A percentile compares a stretch with the other conserved stretches of the same genome.
phyloP scores from a whole-genome alignment of 2,329 filamentous ascomycete species.

The Coccinonectria pachysandricola region DNA sequence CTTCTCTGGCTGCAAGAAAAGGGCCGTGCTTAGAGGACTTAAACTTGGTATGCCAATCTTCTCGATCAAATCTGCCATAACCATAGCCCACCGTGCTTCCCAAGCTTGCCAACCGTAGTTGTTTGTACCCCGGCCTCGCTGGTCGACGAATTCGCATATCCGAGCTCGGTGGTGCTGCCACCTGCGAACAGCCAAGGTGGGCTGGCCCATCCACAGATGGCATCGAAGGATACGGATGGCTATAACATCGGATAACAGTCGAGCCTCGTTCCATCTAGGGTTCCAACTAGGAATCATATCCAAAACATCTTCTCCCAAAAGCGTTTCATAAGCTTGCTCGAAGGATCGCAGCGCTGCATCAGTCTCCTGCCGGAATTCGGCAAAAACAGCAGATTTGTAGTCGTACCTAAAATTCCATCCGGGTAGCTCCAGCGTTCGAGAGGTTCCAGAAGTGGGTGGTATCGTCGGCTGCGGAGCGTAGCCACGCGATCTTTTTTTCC shows the following conservation, averaged over 20 bases:
- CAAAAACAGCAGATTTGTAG: slow-evolving; percentile 82
- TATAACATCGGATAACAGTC: slow-evolving; percentile 73
- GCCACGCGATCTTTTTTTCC: slow-evolving; percentile 77
- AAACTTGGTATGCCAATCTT: slow-evolving; percentile 42
- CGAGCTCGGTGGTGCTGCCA: slow-evolving; percentile 72
- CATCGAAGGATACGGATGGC: slow-evolving; percentile 75
- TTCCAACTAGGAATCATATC: slow-evolving; percentile 87
- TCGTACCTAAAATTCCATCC: slow-evolving; percentile 95
- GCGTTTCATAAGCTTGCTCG: slow-evolving; percentile 72
- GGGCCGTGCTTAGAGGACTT: slow-evolving; percentile 28
- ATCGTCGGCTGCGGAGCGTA: slow-evolving; percentile 70
- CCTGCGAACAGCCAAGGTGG: slow-evolving; percentile 66
- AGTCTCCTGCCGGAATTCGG: slow-evolving; percentile 88
- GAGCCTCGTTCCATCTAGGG: slow-evolving; percentile 83
- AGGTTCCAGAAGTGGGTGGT: slow-evolving; percentile 73
- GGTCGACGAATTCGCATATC: slow-evolving; percentile 67
- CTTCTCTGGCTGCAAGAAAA: slow-evolving; percentile 51
- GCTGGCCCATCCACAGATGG: slow-evolving; percentile 67
- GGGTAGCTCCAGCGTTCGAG: slow-evolving; percentile 70
- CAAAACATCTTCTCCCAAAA: slow-evolving; percentile 75
- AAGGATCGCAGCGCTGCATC: slow-evolving; percentile 79
- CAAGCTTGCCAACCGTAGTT: slow-evolving; percentile 94
- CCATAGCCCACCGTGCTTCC: slow-evolving; percentile 63
- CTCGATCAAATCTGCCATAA: slow-evolving; percentile 53
- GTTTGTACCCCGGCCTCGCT: slow-evolving; percentile 71